Evolutionary conservation across 75 land plant species (phyloP), one percentile per base, ranked within the genome.

Genomic region (Sequoiadendron giganteum): DNA sequence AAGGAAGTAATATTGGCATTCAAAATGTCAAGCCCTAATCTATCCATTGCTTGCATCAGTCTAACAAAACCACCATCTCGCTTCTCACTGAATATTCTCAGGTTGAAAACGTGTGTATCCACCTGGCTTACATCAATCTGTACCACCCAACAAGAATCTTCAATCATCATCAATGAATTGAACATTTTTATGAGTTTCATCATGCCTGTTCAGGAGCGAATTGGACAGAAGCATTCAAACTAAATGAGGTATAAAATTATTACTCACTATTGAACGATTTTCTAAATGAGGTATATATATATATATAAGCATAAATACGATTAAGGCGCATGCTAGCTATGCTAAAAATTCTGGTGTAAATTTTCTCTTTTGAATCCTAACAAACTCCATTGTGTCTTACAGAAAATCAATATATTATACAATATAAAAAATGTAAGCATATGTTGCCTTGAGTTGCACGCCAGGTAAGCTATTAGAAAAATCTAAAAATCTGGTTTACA

Each of bases 121-220:
- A 95, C 84, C 79, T 94, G 93, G 87, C 90, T 91, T 55, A 98
- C 99, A 87, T 98, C 97, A 86, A 98, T 99, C 92, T 95, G 96
- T 25, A 86, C 77, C 91, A 90, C 48, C n/a, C 70, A 65, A 65
- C 81, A 58, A 40, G 47, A 65, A n/a, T 34, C 87, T 36, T 42
- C 14, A 65, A 1, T 40, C 54, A 2, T 49, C 56, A 47, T 45
- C 19, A 16, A 56, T 56, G 19, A 18, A 18, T 16, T 56, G 19
- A 56, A 56, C 61, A 16, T 56, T 56, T 56, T 65, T 5, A 28
- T 65, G n/a, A 65, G 70, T 8, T 65, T 65, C 28, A 8, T 28
- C 28, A 28, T 25, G 9, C 8, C 30, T 65, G 1, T 19, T 5
- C n/a, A 21, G n/a, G 70, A 25, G n/a, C 15, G 13, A 52, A 13